phyloP scores from a whole-genome alignment of 106 monocot species.

The Vanilla planifolia region DNA sequence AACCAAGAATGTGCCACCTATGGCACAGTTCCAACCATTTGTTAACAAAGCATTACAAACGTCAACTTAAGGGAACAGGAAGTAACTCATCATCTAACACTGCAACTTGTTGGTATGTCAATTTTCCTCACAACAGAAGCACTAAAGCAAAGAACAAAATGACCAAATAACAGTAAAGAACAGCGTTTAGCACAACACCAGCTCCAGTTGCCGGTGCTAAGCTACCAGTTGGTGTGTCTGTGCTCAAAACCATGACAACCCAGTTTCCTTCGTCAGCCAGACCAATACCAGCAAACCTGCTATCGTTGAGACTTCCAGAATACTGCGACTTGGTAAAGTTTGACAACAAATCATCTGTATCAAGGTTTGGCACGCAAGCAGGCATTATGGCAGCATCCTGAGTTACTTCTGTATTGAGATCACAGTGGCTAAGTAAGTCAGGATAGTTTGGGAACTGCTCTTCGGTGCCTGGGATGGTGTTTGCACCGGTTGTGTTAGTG shows the following conservation, averaged over 20 bases:
- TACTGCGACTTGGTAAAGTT: constrained; percentile 90
- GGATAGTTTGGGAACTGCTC: constrained; percentile 67
- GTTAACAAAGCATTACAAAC: too few relatives aligned
- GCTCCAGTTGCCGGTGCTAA: constrained; percentile 15
- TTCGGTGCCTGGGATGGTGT: constrained; percentile 75
- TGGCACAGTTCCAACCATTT: too few relatives aligned
- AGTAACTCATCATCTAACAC: too few relatives aligned
- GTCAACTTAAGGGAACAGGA: too few relatives aligned
- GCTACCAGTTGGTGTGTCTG: constrained; percentile 39
- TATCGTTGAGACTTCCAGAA: constrained; percentile 44
- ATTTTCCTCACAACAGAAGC: constrained; percentile 1
- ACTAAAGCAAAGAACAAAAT: constrained; percentile 28
- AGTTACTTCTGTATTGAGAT: constrained; percentile 66
- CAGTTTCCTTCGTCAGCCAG: constrained; percentile 74
- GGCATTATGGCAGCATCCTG: constrained; percentile 65
- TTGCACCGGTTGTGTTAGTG: constrained; percentile 70
- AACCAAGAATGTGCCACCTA: too few relatives aligned
- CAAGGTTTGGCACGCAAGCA: constrained; percentile 64
- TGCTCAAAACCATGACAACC: constrained; percentile 83
- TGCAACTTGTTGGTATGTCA: too few relatives aligned
- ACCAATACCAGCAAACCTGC: constrained; percentile 44
- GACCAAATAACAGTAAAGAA: constrained; percentile 8
- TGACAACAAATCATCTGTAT: constrained; percentile 38
- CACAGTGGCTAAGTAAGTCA: constrained; percentile 44
- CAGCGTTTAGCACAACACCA: constrained; percentile 5